Percentiles rank a stretch among this genome's conserved stretches.
Conservation (phyloP, 2,329 filamentous ascomycete species). For the Pezicula neosporulosa region DNA sequence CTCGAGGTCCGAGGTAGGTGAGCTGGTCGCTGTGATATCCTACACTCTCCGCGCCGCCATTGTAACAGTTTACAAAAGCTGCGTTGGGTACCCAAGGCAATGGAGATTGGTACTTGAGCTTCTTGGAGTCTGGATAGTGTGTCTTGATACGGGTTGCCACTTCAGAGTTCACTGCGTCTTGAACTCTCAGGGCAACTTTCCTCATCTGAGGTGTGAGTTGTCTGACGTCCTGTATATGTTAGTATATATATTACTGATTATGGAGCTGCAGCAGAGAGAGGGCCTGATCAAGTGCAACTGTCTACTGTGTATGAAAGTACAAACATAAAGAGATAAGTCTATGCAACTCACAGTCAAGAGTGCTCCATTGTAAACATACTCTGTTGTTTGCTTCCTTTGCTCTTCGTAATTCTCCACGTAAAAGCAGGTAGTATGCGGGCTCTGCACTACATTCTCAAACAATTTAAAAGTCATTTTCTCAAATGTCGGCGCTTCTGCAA, state of each 20-base stretch:
- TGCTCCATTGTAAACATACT: slow-evolving; percentile 84
- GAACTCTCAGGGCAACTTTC: slow-evolving; percentile 65
- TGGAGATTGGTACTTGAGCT: slow-evolving; percentile 74
- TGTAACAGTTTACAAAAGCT: slow-evolving; percentile 92
- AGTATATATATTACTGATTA: neutral
- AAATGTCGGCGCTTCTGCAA: slow-evolving; percentile 71
- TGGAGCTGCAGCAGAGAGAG: neutral
- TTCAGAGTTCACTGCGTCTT: slow-evolving; percentile 72
- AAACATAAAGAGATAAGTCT: too few relatives aligned
- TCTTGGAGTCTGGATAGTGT: slow-evolving; percentile 65
- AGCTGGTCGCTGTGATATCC: slow-evolving; percentile 92
- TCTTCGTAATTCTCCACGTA: slow-evolving; percentile 77
- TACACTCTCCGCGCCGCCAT: slow-evolving; percentile 75
- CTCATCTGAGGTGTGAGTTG: slow-evolving; percentile 72
- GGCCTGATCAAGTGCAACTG: neutral
- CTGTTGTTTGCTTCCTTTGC: slow-evolving; percentile 64
- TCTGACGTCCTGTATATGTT: slow-evolving; percentile 60
- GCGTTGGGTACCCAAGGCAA: slow-evolving; percentile 79
- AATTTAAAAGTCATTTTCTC: slow-evolving; percentile 73
- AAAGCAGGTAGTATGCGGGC: slow-evolving; percentile 79
- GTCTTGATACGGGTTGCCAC: slow-evolving; percentile 67
- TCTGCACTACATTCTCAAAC: slow-evolving; percentile 83
- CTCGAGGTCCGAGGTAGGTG: slow-evolving; percentile 85
- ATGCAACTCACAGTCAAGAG: slow-evolving; percentile 52
- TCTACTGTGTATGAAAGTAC: neutral